These are phyloP conservation scores for Solanum infundibuliforme DNA, from an alignment of 257 asterid species.

Conservation along the genomic window DNA sequence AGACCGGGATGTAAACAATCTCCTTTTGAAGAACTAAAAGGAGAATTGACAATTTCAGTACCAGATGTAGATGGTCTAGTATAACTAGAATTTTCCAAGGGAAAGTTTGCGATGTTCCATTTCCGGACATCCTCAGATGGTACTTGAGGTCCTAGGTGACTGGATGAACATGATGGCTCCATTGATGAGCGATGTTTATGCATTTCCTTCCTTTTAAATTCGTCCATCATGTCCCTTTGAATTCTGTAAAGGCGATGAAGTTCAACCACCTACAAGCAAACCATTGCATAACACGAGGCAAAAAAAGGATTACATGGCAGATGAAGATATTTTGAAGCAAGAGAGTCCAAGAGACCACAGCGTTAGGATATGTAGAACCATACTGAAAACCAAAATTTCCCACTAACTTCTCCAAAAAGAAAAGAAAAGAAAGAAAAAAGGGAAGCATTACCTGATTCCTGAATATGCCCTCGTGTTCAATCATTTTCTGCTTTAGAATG, in stretches of 20 bases:
- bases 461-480: slow-evolving; percentile 86
- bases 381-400: background rate
- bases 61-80: slow-evolving; percentile 44
- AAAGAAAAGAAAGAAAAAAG: background rate
- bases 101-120: slow-evolving; percentile 49
- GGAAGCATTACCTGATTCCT: slow-evolving; percentile 53
- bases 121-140: slow-evolving; percentile 57
- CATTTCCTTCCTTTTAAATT: slow-evolving; percentile 36
- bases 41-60: slow-evolving; percentile 51
- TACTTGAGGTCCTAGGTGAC: slow-evolving; percentile 49
- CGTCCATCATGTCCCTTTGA: slow-evolving; percentile 95
- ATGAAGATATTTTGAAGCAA: background rate
- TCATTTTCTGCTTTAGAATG: slow-evolving; percentile 75
- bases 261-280: slow-evolving; percentile 50
- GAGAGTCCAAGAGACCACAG: background rate
- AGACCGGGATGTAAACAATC: slow-evolving; percentile 22
- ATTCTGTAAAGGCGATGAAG: slow-evolving; percentile 82
- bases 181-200: slow-evolving; percentile 32
- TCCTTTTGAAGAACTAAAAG: slow-evolving; percentile 62
- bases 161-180: slow-evolving; percentile 74
- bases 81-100: slow-evolving; percentile 37
- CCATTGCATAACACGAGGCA: background rate
- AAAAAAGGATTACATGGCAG: background rate
- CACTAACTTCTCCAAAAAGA: background rate
- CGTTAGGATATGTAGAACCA: background rate